Conservation (phyloP, 164 flowering plant genomes). For the Piper longum region DNA sequence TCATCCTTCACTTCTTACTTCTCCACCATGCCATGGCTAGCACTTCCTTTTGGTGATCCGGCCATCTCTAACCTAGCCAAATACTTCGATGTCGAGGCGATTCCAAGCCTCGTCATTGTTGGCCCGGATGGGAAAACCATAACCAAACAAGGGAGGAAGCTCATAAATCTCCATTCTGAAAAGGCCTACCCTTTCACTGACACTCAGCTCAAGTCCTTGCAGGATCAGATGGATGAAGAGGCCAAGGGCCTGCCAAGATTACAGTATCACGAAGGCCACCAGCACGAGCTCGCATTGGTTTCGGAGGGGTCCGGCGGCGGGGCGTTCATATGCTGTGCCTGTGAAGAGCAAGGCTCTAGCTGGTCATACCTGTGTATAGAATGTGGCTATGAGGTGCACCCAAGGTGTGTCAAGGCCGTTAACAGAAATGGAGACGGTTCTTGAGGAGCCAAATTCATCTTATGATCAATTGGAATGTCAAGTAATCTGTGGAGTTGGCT, state of each 20-base stretch:
- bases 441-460: neutral
- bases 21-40: slow-evolving; percentile 69
- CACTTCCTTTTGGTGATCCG: slow-evolving; percentile 53
- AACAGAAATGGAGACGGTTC: neutral
- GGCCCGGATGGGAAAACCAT: slow-evolving; percentile 79
- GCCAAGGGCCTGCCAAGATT: slow-evolving; percentile 43
- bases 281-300: slow-evolving; percentile 48
- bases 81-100: slow-evolving; percentile 48
- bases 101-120: slow-evolving; percentile 52
- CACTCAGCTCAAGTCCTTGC: slow-evolving; percentile 27
- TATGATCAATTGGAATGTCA: too few relatives aligned
- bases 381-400: slow-evolving; percentile 81
- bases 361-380: slow-evolving; percentile 80
- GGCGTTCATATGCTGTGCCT: slow-evolving; percentile 70
- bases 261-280: slow-evolving; percentile 41
- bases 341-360: slow-evolving; percentile 72
- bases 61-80: slow-evolving; percentile 25
- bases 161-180: slow-evolving; percentile 55
- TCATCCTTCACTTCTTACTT: slow-evolving; percentile 27
- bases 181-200: slow-evolving; percentile 65
- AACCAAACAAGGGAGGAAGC: slow-evolving; percentile 47
- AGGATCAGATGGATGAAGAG: slow-evolving; percentile 57
- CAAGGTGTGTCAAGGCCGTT: slow-evolving; percentile 32
- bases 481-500: too few relatives aligned
- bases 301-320: slow-evolving; percentile 66